Evolutionary conservation across 345 rosid species (phyloP), one percentile per base, ranked within the genome.

Genomic region (Zanthoxylum bungeanum): DNA sequence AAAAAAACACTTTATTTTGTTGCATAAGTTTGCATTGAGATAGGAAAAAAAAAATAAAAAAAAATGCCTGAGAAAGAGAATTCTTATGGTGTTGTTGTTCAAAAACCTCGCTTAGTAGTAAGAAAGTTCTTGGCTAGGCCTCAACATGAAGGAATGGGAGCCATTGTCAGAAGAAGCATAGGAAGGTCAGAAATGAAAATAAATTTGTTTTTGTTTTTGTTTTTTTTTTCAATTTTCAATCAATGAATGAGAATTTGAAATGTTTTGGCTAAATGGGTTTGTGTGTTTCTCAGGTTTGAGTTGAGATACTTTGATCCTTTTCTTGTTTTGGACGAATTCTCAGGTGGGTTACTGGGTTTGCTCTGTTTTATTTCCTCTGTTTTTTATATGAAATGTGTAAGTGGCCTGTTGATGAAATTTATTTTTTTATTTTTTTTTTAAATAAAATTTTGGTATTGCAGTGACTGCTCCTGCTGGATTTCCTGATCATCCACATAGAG

Each of bases 401-500:
- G 21, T 27, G 25, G 9, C 3, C 39, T 46, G n/a, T 25, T 50
- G 24, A 2, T 14, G 2, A 4, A 8, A 24, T 21, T 14, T 14
- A 28, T 22, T 73, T 30, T 42, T 52, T 60, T 31, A 60, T 17
- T 69, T 64, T 71, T 58, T n/a, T n/a, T n/a, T n/a, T 60, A 25
- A n/a, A n/a, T n/a, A n/a, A n/a, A n/a, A 30, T n/a, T n/a, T n/a
- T n/a, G 69, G 10, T 63, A 5, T 64, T 82, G 11, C 90, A 91
- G 98, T 86, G 30, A 83, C 92, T 60, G 87, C 93, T 53, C 97
- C 97, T 30, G 85, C 93, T 60, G 98, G 98, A 60, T 93, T 93
- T 77, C 97, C 93, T 59, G 98, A 93, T 79, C 98, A 93, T 79
- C 98, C 98, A 47, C 98, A 93, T 27, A 89, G 96, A 93, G 98